phyloP scores from a whole-genome alignment of 805 yeast genomes.

The Yarrowia divulgata region DNA sequence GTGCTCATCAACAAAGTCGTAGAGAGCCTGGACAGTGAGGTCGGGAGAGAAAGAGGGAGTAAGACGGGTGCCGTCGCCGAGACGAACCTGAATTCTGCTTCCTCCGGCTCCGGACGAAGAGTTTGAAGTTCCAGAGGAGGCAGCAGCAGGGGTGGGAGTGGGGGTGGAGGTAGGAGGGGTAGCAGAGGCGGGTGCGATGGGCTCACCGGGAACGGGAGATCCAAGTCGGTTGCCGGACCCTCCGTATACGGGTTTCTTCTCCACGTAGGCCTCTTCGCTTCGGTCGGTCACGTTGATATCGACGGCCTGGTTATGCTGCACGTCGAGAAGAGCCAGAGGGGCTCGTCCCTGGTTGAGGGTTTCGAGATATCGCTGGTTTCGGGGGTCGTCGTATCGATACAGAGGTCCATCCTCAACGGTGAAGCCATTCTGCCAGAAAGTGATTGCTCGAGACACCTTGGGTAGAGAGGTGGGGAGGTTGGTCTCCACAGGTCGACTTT shows the following conservation, averaged over 20 bases:
- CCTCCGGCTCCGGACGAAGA: constrained; percentile 38
- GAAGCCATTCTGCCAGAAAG: constrained; percentile 97
- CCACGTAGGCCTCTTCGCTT: constrained; percentile 77
- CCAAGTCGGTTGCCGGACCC: constrained; percentile 90
- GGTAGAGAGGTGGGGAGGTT: constrained; percentile 40
- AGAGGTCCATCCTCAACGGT: constrained; percentile 91
- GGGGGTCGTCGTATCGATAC: constrained; percentile 89
- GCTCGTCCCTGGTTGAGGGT: constrained; percentile 91
- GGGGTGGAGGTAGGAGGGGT: constrained; percentile 39
- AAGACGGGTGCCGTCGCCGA: constrained; percentile 79
- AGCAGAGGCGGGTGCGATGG: constrained; percentile 39
- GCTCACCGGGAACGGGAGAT: constrained; percentile 83
- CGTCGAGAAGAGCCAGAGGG: constrained; percentile 81
- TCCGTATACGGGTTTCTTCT: constrained; percentile 67
- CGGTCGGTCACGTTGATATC: constrained; percentile 86
- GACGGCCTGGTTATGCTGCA: constrained; percentile 89
- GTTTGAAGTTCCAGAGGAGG: constrained; percentile 41
- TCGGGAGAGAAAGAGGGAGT: constrained; percentile 68
- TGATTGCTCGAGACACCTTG: constrained; percentile 78
- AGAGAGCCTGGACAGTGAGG: constrained; percentile 71
- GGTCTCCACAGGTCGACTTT: constrained; percentile 43
- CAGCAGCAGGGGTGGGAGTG: constrained; percentile 40
- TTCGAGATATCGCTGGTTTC: constrained; percentile 75
- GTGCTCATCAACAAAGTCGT: constrained; percentile 67
- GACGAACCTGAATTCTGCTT: constrained; percentile 77